Conservation (phyloP, 768 basidiomycete species). For the Russula lepida region DNA sequence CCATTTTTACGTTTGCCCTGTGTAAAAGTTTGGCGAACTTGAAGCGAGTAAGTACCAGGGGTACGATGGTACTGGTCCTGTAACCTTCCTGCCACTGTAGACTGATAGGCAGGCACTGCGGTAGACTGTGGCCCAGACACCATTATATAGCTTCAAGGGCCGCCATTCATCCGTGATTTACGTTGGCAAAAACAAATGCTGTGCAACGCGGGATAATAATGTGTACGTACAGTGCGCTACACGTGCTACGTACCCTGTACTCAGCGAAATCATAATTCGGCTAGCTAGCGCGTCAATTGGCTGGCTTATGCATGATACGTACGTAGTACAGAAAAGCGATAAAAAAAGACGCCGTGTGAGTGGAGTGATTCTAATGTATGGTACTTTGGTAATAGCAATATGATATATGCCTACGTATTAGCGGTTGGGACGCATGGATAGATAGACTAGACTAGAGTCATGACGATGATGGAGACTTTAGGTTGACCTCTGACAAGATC, state of each 20-base stretch:
- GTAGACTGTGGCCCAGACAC: not conserved
- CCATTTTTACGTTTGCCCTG: no score
- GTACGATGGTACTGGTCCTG: no score
- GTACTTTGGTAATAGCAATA: not conserved
- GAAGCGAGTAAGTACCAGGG: no score
- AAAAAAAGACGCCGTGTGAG: not conserved
- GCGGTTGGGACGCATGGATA: not conserved
- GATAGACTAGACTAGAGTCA: not conserved
- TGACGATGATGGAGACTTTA: slow-evolving; percentile 45
- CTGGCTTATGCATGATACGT: not conserved
- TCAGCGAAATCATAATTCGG: not conserved
- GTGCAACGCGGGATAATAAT: not conserved
- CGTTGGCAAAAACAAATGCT: not conserved
- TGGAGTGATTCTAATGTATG: not conserved
- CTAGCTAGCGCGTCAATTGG: not conserved
- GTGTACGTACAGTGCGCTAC: not conserved
- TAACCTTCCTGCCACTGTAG: no score
- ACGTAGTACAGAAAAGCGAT: not conserved
- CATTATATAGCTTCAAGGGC: no score
- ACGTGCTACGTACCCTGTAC: not conserved
- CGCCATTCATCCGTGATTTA: not conserved
- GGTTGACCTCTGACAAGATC: slow-evolving; percentile 71
- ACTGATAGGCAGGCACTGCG: no score
- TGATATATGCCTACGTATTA: not conserved
- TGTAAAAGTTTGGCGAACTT: no score